phyloP scores from a whole-genome alignment of 2,329 filamentous ascomycete genomes.

The Macrophomina phaseolina region DNA sequence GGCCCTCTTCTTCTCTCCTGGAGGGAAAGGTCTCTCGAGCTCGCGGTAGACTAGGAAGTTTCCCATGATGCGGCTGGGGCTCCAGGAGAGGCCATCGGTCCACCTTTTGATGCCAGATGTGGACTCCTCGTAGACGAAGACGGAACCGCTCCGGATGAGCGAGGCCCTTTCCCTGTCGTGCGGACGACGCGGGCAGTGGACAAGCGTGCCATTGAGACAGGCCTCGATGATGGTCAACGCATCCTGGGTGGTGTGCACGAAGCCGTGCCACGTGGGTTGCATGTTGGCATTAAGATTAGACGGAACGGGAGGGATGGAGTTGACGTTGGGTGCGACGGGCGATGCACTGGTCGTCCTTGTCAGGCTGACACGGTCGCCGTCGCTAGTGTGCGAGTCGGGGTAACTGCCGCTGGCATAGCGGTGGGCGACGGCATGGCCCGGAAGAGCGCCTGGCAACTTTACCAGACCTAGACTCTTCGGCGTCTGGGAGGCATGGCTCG shows the following conservation, averaged over 20 bases:
- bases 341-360: conserved; percentile 18
- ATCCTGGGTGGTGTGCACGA: conserved; percentile 72
- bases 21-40: conserved; percentile 76
- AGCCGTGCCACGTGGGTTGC: conserved; percentile 70
- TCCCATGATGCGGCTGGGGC: conserved; percentile 81
- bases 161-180: conserved; percentile 81
- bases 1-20: conserved; percentile 84
- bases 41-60: conserved; percentile 89
- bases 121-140: conserved; percentile 89
- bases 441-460: conserved; percentile 4
- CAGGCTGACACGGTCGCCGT: conserved; percentile 12
- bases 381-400: conserved; percentile 21
- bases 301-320: conserved; percentile 21
- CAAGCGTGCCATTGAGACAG: conserved; percentile 71
- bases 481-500: conserved; percentile 3
- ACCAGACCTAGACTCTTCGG: conserved; percentile 16
- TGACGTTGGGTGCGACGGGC: conserved; percentile 12
- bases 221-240: conserved; percentile 82
- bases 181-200: conserved; percentile 80
- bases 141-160: conserved; percentile 81
- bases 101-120: conserved; percentile 91
- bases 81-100: conserved; percentile 93
- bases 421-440: conserved; percentile 6
- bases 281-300: conserved; percentile 46
- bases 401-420: conserved; percentile 21